Evolutionary conservation across 805 yeast species (phyloP), one percentile per base, ranked within the genome.

Genomic region (Metschnikowia borealis): DNA sequence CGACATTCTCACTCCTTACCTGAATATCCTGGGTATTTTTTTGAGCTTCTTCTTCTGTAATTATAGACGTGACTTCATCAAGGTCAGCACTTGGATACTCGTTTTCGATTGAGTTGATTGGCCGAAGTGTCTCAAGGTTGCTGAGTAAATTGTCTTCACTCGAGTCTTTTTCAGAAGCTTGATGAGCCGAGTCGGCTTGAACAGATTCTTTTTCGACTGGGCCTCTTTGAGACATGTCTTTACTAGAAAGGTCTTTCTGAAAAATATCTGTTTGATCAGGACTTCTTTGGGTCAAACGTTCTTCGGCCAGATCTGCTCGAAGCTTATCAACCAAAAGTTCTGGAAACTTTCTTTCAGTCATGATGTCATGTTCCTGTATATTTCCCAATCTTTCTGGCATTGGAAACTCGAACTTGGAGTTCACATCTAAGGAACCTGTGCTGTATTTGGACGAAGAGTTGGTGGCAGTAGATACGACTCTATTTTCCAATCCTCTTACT

Each of bases 401-500:
- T 10, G 59, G 57, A 37, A 55, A 55, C 15, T 49, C 41, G 31
- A 55, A 55, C n/a, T 46, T 35, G 13, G 55, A 44, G 11, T 31
- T 38, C 11, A 49, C 51, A 29, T 54, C 51, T 18, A 54, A 42
- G 5, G 59, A 54, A 4, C 44, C 48, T 11, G 21, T 29, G 23
- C 49, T 53, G 43, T 53, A 53, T 7, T 46, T 46, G 14, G 58
- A 54, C 5, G 56, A 54, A 34, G 51, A 36, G 11, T 23, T 37
- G 5, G 56, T 53, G 21, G 44, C 33, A 23, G 18, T 26, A 14
- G 50, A 50, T 5, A 46, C 5, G 13, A 33, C 29, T 18, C 52
- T 36, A 3, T 43, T 23, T 21, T 39, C 38, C 4, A 21, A 14
- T 15, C 40, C 40, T 20, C 33, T 32, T 15, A 5, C 18, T 26